Conservation (phyloP, 2,329 filamentous ascomycete genomes). For the Alternaria ventricosa region DNA sequence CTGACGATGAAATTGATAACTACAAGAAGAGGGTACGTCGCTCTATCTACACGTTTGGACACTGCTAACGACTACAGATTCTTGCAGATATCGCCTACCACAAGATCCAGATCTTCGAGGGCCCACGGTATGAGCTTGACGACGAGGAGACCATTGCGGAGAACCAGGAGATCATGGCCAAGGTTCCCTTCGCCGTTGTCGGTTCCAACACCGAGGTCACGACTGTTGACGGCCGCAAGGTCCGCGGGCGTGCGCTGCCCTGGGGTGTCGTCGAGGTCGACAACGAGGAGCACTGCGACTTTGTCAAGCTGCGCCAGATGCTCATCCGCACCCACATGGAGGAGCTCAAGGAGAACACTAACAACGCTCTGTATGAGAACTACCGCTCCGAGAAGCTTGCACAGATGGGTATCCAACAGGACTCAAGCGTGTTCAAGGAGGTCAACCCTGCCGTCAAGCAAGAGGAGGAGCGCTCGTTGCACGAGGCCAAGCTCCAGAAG, state of each 20-base stretch:
- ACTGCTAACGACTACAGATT: conserved; percentile 66
- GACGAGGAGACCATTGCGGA: conserved; percentile 99
- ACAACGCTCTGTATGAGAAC: conserved; percentile 98
- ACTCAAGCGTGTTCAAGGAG: conserved; percentile 99
- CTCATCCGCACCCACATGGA: conserved; percentile 99
- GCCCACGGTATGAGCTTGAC: conserved; percentile 96
- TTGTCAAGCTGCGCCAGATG: conserved; percentile 99
- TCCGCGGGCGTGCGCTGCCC: conserved; percentile 93
- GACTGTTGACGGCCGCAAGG: conserved; percentile 89
- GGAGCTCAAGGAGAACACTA: conserved; percentile 99
- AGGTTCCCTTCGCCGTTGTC: conserved; percentile 97
- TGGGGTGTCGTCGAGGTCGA: conserved; percentile 99
- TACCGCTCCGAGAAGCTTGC: conserved; percentile 99
- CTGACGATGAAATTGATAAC: conserved; percentile 89
- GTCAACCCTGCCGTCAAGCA: conserved; percentile 99
- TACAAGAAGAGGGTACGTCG: conserved; percentile 94
- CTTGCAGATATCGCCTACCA: conserved; percentile 96
- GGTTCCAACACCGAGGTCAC: conserved; percentile 95
- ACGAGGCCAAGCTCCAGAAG: conserved; percentile 99
- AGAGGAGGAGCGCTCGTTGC: conserved; percentile 95
- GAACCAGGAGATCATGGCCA: conserved; percentile 99
- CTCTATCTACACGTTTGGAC: not conserved
- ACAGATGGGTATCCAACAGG: conserved; percentile 96
- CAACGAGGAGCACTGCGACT: conserved; percentile 99
- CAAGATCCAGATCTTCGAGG: conserved; percentile 98